Evolutionary conservation across 495 filamentous ascomycete species (phyloP), one percentile per base, ranked within the genome.

Genomic region (Saxophila tyrrhenica): DNA sequence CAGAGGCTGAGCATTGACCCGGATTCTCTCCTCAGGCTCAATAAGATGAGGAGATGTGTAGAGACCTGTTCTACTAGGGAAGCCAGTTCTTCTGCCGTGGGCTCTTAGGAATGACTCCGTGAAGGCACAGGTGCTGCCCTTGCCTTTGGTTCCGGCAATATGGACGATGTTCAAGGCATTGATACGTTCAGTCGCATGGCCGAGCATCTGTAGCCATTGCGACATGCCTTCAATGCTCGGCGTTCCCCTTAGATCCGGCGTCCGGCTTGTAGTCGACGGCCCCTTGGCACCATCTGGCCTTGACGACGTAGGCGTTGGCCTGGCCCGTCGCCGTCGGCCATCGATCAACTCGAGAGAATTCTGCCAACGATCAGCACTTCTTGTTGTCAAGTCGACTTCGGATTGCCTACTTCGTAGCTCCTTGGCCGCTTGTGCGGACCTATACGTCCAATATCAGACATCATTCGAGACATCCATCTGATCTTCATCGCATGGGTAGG

Each of bases 91-190:
- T 17, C 44, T 17, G 10, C 54, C 45, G 49, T 72, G 66, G 10
- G 56, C 57, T 20, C 54, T 56, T 2, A 77, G 67, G 50, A 77
- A 64, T 0, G 65, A 68, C 2, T 67, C 60, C 3, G 66, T 63
- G 47, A 73, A 78, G 2, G 73, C 72, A 60, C 73, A 76, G 5
- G 73, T 78, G 46, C 69, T 74, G 0, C 74, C 73, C 58, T 78
- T 78, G 11, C 74, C 73, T 64, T 78, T 77, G 0, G 75, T 78
- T 0, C 74, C 75, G 8, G 72, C 62, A 43, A 77, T 57, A 54
- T 78, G 75, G 24, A 78, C 64, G 16, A 75, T 62, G 50, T 76
- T 68, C 15, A 68, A 57, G 1, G 20, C 19, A 45, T 60, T 55
- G 35, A 64, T n/a, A n/a, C n/a, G n/a, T n/a, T n/a, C n/a, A n/a